Base-by-base conservation (phyloP, 129 eudicot genomes). In the Sambucus nigra region DNA sequence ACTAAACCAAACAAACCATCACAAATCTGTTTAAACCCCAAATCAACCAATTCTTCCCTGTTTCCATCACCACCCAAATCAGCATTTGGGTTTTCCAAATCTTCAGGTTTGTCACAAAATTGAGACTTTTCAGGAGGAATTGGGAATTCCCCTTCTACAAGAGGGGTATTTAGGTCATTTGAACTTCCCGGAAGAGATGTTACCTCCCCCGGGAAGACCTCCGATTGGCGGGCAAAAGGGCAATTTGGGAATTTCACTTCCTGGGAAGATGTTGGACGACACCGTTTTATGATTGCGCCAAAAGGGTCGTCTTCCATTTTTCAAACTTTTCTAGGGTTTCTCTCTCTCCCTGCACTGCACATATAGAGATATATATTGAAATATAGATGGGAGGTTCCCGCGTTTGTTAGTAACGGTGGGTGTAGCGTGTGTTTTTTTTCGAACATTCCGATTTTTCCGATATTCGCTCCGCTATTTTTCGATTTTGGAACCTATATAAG, bases 191-290 rank as follows among this genome's bases (percentile, higher is more conserved):
- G 63, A 7, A 29, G 53, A 17, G 69, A 72, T 2, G 42, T 35
- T 35, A 12, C 13, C 5, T 51, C 57, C 38, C 29, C 80, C 17
- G 67, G 1, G 38, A 67, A 58, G 16, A 24, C 25, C 61, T 60
- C 71, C 21, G 68, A 55, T 59, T 68, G 57, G 27, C 77, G 71
- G 24, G 68, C 64, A 23, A 76, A 69, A 31, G 63, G 71, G 61
- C 67, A 72, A 28, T 7, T 19, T 11, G 21, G 59, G 19, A 76
- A 53, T 33, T 35, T 35, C 38, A 59, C 69, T 35, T 72, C 80
- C 64, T 80, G 83, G 12, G 83, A 73, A 18, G 68, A 1, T 7
- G 78, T 72, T 16, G 65, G 66, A 16, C 38, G 53, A 63, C 79
- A 60, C 47, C 25, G 19, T 10, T 29, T 32, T 13, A 47, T 38